Evolutionary conservation across 2,329 filamentous ascomycete species (phyloP), one percentile per base, ranked within the genome.

Genomic region (Alternaria sp.): DNA sequence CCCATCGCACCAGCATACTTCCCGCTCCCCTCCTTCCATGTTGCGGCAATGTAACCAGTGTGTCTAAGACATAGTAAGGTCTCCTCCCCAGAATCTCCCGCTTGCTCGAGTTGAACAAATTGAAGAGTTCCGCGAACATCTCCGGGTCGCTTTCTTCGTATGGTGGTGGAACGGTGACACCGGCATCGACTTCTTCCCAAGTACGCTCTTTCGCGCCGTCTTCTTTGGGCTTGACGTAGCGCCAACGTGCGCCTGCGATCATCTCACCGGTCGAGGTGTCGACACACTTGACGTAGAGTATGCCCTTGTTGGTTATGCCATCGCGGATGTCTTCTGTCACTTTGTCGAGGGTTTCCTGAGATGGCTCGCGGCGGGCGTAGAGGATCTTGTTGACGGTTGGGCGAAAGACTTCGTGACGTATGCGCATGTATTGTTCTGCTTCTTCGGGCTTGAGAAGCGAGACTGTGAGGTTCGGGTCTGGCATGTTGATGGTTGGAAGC

Each of bases 1-100:
- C 78, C 76, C 76, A 79, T 8, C 67, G 40, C 15, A 79, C 63
- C 13, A 80, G 56, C 74, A 76, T 66, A 9, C 67, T 68, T 0
- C 77, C 78, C 4, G 78, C 78, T 8, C 78, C 78, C 7, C 72
- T 64, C 15, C 76, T 63, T 45, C 72, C 69, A 52, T 80, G 77
- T 4, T 72, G 44, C 9, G 72, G 66, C 21, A 73, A 59, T 43
- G 77, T 79, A 15, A 77, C 74, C 28, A 79, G 59, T 5, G 74
- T 77, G 30, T 77, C 74, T 6, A 80, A 67, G 2, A 61, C 62
- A n/a, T 67, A 77, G 55, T 78, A 73, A 3, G 70, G 65, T 8
- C 71, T 57, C 3, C 11, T 68, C 1, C 62, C 73, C 58, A 79
- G 23, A 12, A 71, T 65, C 43, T 73, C 66, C 25, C 67, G 63